Percentiles rank a stretch among this genome's conserved stretches.
phyloP scores from a whole-genome alignment of 805 yeast species.

The Candida succiphila region DNA sequence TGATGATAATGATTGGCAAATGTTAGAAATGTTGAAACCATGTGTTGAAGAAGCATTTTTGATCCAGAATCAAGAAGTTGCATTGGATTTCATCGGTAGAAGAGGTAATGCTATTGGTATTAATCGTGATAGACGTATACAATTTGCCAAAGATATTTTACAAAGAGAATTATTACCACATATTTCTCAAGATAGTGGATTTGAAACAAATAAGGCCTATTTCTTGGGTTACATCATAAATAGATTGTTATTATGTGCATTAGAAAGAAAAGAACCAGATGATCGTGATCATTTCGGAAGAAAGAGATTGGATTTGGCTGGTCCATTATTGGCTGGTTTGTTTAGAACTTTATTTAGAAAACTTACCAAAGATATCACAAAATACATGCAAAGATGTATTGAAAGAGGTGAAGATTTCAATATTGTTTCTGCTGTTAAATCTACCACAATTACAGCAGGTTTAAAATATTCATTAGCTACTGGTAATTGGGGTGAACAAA shows the following conservation, averaged over 20 bases:
- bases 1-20: slow-evolving; percentile 97
- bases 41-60: slow-evolving; percentile 99
- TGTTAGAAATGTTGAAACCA: slow-evolving; percentile 98
- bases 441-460: slow-evolving; percentile 95
- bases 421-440: slow-evolving; percentile 91
- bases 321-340: slow-evolving; percentile 91
- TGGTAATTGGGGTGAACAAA: slow-evolving; percentile 99
- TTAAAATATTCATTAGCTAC: slow-evolving; percentile 96
- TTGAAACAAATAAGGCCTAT: slow-evolving; percentile 92
- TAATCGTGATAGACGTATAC: slow-evolving; percentile 94
- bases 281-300: slow-evolving; percentile 99
- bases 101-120: slow-evolving; percentile 97
- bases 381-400: slow-evolving; percentile 98
- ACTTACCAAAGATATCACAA: slow-evolving; percentile 90
- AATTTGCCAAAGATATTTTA: slow-evolving; percentile 92
- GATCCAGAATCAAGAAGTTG: slow-evolving; percentile 96
- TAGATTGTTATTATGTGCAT: slow-evolving; percentile 86
- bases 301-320: slow-evolving; percentile 96
- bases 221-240: slow-evolving; percentile 98
- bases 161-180: slow-evolving; percentile 96
- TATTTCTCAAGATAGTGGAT: slow-evolving; percentile 95
- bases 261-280: slow-evolving; percentile 96
- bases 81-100: slow-evolving; percentile 95
- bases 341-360: slow-evolving; percentile 92
- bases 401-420: slow-evolving; percentile 97